A percentile compares a stretch with the other conserved stretches of the same genome.
Evolutionary conservation across 257 asterid species (phyloP).

Genomic region (Echites panduratus): DNA sequence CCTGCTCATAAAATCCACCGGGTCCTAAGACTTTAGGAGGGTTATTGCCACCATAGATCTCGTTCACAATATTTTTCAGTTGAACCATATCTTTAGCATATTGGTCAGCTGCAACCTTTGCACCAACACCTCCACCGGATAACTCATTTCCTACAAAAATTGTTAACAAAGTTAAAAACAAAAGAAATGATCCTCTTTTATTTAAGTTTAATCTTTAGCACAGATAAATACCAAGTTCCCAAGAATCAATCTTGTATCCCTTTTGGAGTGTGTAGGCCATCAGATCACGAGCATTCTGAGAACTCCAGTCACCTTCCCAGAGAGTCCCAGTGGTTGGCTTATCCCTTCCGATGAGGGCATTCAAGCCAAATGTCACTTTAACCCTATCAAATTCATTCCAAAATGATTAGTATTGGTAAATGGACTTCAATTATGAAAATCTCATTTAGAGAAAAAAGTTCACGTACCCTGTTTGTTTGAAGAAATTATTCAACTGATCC

Average conservation of each 20-base stretch:
- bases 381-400: slow-evolving; percentile 33
- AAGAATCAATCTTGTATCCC: slow-evolving; percentile 79
- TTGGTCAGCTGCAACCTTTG: slow-evolving; percentile 51
- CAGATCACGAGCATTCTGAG: slow-evolving; percentile 48
- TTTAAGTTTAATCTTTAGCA: background rate
- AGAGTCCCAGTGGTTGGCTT: slow-evolving; percentile 20
- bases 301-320: slow-evolving; percentile 60
- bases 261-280: slow-evolving; percentile 51
- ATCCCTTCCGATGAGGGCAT: slow-evolving; percentile 59
- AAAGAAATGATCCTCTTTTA: no score
- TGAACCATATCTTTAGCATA: slow-evolving; percentile 55
- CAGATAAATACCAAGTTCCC: slow-evolving; percentile 72
- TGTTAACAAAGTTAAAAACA: background rate
- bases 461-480: background rate
- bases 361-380: slow-evolving; percentile 58
- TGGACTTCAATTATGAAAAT: no score
- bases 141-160: slow-evolving; percentile 64
- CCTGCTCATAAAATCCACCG: slow-evolving; percentile 59
- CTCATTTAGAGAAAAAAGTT: no score
- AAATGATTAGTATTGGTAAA: no score
- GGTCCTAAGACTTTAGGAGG: slow-evolving; percentile 71
- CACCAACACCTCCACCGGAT: slow-evolving; percentile 52
- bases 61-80: slow-evolving; percentile 40
- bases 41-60: slow-evolving; percentile 35
- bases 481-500: slow-evolving; percentile 7